Base-by-base conservation (phyloP, 495 filamentous ascomycete genomes). In the Aspergillus kassunensis region DNA sequence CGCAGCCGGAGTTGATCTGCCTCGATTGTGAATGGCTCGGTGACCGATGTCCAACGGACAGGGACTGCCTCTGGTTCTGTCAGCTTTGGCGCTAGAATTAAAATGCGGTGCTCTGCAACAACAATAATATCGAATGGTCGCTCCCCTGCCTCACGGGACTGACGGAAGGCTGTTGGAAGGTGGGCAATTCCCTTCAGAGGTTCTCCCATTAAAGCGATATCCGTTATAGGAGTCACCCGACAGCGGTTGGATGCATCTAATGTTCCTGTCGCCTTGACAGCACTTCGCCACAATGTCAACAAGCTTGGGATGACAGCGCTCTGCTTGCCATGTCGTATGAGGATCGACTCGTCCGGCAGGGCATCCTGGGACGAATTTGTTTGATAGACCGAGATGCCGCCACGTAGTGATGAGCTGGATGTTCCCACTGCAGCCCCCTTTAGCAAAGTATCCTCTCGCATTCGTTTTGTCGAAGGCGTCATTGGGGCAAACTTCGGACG, bases 381-480 rank as follows among this genome's bases (percentile, higher is more conserved):
- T 60, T 73, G 63, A 47, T 69, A 36, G 56, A 95, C 79, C 2
- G 79, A 78, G 24, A 96, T 84, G 20, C 86, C 82, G 21, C 90
- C 90, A 61, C 76, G 56, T 44, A 70, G 54, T 0, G 70, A 74
- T 3, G 66, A 66, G 29, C 53, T 69, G 15, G 66, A 50, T 13
- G 52, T 44, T 11, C 46, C 64, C 45, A 59, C 54, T 4, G 66
- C 60, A 18, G 66, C 60, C 11, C 78, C 79, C 39, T 72, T 74
- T 44, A 85, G 76, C 6, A 85, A 65, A 1, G 66, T 70, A 47
- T 82, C 79, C 58, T 84, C 73, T 15, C 74, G 76, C 1, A 77
- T 56, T 12, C 83, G 83, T 44, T 89, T 78, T 2, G 90, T 90
- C 29, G 88, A 84, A 2, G 90, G 90, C 6, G 90, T 95, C 85